Conservation (phyloP, 768 basidiomycete species). For the Filobasidium wieringae region DNA sequence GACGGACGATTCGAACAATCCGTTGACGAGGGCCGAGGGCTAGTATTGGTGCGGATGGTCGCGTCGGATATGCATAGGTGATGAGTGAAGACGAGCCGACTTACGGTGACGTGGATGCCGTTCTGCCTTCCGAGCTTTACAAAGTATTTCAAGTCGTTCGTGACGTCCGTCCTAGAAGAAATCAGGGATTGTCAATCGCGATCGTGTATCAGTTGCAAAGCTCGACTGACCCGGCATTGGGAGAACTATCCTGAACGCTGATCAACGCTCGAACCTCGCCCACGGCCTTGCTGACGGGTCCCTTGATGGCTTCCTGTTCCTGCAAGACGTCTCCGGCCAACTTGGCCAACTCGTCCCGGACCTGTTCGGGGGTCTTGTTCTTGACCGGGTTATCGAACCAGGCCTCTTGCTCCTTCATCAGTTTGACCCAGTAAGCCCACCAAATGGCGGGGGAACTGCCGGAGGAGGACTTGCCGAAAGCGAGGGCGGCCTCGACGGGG, state of each 20-base stretch:
- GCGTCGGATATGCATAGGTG: not conserved
- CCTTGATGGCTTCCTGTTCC: constrained; percentile 42
- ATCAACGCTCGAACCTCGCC: constrained; percentile 54
- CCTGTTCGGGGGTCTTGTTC: constrained; percentile 55
- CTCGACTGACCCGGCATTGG: constrained; percentile 53
- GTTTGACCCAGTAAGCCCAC: constrained; percentile 62
- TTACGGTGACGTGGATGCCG: constrained; percentile 80
- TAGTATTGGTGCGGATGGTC: not conserved
- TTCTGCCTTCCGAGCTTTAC: constrained; percentile 90
- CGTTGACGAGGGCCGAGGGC: constrained; percentile 43
- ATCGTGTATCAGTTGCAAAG: not conserved
- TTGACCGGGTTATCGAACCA: constrained; percentile 68
- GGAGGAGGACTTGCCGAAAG: constrained; percentile 47
- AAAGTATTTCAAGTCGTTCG: constrained; percentile 75
- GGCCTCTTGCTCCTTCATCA: constrained; percentile 59
- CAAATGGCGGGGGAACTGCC: constrained; percentile 38
- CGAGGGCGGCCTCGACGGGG: constrained; percentile 69
- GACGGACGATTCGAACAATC: constrained; percentile 51
- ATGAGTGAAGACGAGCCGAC: constrained; percentile 45
- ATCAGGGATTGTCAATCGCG: not conserved
- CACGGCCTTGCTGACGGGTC: constrained; percentile 47
- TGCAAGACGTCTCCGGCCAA: constrained; percentile 25
- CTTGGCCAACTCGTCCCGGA: constrained; percentile 58
- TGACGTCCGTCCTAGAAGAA: constrained; percentile 47
- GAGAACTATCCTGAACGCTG: constrained; percentile 46